These are phyloP conservation scores for Laetiporus sulphureus DNA, from an alignment of 1,284 basidiomycete species.

Conservation along the genomic window DNA sequence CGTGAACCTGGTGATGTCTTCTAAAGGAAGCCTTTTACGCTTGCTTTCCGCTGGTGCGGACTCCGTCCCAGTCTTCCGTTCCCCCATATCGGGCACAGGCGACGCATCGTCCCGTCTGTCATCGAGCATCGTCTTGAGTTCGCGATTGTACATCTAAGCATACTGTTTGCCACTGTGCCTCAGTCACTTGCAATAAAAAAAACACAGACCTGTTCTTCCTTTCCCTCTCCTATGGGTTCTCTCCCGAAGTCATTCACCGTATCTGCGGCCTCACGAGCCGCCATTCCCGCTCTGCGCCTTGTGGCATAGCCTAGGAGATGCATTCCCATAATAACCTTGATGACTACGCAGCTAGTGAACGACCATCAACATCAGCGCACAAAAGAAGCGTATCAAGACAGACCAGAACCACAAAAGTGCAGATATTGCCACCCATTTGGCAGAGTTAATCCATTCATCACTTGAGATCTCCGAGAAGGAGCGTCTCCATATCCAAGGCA, in stretches of 20 bases:
- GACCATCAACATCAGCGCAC: background rate
- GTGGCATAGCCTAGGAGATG: constrained; percentile 82
- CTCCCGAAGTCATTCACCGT: constrained; percentile 80
- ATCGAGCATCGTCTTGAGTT: constrained; percentile 68
- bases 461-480: constrained; percentile 30
- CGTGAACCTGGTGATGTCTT: constrained; percentile 86
- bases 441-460: constrained; percentile 44
- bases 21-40: constrained; percentile 61
- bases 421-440: constrained; percentile 62
- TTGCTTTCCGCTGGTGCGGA: constrained; percentile 33
- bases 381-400: constrained; percentile 16
- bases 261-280: constrained; percentile 64
- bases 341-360: constrained; percentile 57
- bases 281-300: constrained; percentile 68
- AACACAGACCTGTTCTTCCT: constrained; percentile 68
- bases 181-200: background rate
- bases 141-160: constrained; percentile 68
- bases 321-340: constrained; percentile 87
- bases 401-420: constrained; percentile 80
- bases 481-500: constrained; percentile 34
- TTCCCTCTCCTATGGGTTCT: constrained; percentile 81
- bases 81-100: constrained; percentile 65
- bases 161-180: background rate
- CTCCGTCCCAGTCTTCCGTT: constrained; percentile 32
- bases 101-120: constrained; percentile 62